Conservation (phyloP, 352 stramenopile species). For the Globisporangium spiculum region DNA sequence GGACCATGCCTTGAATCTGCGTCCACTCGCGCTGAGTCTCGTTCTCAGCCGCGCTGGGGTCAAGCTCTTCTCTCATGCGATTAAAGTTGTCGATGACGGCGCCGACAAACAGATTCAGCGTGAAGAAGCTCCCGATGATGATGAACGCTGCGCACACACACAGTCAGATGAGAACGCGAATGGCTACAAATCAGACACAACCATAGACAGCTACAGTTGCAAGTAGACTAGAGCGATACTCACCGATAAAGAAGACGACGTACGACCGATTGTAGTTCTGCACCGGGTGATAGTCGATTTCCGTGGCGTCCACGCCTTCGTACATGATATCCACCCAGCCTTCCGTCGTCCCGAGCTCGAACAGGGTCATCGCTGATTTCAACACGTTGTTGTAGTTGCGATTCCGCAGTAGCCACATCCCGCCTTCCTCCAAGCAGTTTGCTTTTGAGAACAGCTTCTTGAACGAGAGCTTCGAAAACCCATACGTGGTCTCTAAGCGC, state of each 20-base stretch:
- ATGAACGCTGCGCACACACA: slow-evolving; percentile 54
- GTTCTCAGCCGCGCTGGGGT: slow-evolving; percentile 39
- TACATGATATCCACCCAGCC: slow-evolving; percentile 85
- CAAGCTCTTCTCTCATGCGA: slow-evolving; percentile 43
- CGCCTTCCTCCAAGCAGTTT: slow-evolving; percentile 29
- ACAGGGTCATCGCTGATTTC: slow-evolving; percentile 57
- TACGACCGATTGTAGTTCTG: slow-evolving; percentile 63
- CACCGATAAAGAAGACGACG: slow-evolving; percentile 74
- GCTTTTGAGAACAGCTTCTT: slow-evolving; percentile 38
- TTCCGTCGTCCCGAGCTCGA: slow-evolving; percentile 87
- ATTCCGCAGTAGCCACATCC: slow-evolving; percentile 24
- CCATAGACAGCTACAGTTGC: not conserved
- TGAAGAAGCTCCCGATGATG: slow-evolving; percentile 83
- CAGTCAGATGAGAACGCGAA: not conserved
- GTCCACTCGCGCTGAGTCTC: slow-evolving; percentile 73
- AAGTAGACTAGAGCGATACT: not conserved
- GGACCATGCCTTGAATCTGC: slow-evolving; percentile 39
- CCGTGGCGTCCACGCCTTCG: slow-evolving; percentile 63
- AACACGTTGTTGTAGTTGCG: slow-evolving; percentile 70
- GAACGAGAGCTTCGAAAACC: slow-evolving; percentile 40
- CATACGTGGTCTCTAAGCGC: slow-evolving; percentile 29
- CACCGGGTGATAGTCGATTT: slow-evolving; percentile 67
- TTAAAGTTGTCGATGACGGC: slow-evolving; percentile 90
- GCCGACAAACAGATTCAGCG: slow-evolving; percentile 87
- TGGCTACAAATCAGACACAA: not conserved